Base-by-base conservation (phyloP, 2,329 filamentous ascomycete species). In the Aspergillus ustus region DNA sequence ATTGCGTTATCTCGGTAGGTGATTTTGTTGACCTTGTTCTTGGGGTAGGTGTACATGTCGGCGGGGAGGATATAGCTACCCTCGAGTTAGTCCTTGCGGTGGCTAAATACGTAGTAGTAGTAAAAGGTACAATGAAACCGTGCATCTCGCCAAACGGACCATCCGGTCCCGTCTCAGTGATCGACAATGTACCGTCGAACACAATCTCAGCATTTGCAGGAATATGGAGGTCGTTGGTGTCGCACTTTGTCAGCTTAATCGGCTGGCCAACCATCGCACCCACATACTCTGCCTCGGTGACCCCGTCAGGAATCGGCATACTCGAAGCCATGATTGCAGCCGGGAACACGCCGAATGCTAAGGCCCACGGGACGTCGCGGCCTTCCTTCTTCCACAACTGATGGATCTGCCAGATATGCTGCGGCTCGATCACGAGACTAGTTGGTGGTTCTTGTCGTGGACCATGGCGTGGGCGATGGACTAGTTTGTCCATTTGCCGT, bases 151-250 rank as follows among this genome's bases (percentile, higher is more conserved):
- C 82, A 68, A 84, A 84, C 0, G 83, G 83, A 0, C 82, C 83
- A 58, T 85, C 83, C 0, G 67, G 67, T 0, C 62, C 79, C 0
- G 66, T 80, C 49, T 84, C 78, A 0, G 77, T 76, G 5, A 80
- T 71, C 0, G 81, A 85, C 15, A 81, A 63, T 0, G 76, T 79
- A 2, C 83, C 83, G 59, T 85, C 83, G 1, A 85, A 69, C 0
- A 85, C 78, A 53, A 85, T 84, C 65, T 85, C 83, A 0, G 74
- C 67, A 58, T 78, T 83, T 0, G 83, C 82, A 0, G 83, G 83
- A 1, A 85, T 82, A 3, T 75, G 67, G 0, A 85, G 67, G 25
- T 79, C 73, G 59, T 82, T 85, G 0, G 78, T 82, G n/a, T 85
- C 83, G 58, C 82, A 84, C 64, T 84, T 84, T 40, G 82, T 78